Evolutionary conservation across 345 rosid genomes (phyloP), one percentile per base, ranked within the genome.

Genomic region (Lepidium africanum): DNA sequence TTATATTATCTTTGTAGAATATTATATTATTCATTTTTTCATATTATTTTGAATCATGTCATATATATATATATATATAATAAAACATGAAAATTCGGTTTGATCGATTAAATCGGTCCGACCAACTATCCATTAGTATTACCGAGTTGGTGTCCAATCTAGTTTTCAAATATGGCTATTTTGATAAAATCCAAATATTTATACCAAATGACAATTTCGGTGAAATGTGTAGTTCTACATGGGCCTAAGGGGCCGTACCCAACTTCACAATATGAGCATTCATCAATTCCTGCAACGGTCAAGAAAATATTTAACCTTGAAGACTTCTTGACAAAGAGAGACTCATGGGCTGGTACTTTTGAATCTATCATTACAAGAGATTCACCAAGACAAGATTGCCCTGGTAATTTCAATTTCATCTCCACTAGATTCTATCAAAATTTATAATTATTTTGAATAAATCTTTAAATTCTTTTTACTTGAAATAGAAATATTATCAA

Each of bases 291-390:
- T 13, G 84, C 86, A 55, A 84, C 83, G 9, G 86, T 82, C 7
- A 82, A 80, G 65, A 80, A 70, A 76, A 78, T 84, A 2, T 84
- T 84, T 71, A 82, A 77, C 30, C 84, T 82, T 10, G 72, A 80
- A 63, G 74, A 75, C 10, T 82, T 84, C 42, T 72, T 82, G 5
- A 78, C 84, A 6, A 82, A 84, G 67, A 79, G 86, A 59, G 88
- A 84, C 52, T 79, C 82, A 17, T 84, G 88, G 88, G 84, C 88
- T 13, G 86, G 80, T 15, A 82, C 88, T 50, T 84, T 84, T 51
- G 86, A 84, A 30, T 10, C 69, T 60, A 69, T 82, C 45, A 46
- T 82, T 27, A 78, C 62, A n/a, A 75, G 80, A 73, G 68, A 54
- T 19, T 63, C 56, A 43, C 81, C 88, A 3, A 80, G 83, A 78